These are phyloP conservation scores for Linnemannia exigua DNA, from an alignment of 192 early-diverging fungal species.

Conservation along the genomic window DNA sequence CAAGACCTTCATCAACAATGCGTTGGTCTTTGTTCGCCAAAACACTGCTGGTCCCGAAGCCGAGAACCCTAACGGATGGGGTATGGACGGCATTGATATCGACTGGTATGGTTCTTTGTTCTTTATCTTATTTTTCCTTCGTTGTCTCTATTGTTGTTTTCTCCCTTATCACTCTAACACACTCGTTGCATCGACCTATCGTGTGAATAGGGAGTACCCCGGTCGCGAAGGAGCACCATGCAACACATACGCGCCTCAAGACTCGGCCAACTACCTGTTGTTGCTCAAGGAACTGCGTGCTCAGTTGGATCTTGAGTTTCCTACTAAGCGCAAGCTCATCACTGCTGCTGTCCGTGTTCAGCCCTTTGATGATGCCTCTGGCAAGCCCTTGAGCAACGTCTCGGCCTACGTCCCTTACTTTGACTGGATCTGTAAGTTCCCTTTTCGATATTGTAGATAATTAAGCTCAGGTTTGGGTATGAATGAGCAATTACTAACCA, in stretches of 20 bases:
- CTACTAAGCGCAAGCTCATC: constrained; percentile 63
- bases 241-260: constrained; percentile 64
- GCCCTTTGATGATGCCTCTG: constrained; percentile 66
- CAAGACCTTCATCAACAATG: constrained; percentile 66
- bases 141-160: neutral
- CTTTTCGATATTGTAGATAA: neutral
- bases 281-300: constrained; percentile 73
- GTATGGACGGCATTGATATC: constrained; percentile 53
- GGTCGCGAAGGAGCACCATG: constrained; percentile 69
- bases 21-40: constrained; percentile 55
- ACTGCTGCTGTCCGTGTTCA: constrained; percentile 75
- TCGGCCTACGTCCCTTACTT: constrained; percentile 67
- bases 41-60: constrained; percentile 31
- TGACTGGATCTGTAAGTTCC: constrained; percentile 76
- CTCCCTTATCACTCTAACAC: neutral
- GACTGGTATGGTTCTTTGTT: constrained; percentile 38
- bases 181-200: neutral
- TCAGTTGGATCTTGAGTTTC: constrained; percentile 57
- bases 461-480: neutral
- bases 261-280: constrained; percentile 71
- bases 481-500: neutral
- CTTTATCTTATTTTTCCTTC: neutral
- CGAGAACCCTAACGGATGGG: constrained; percentile 37
- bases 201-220: constrained; percentile 69
- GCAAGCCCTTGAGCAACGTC: constrained; percentile 64